Conservation (phyloP, 768 basidiomycete genomes). For the Leccinellum albellum region DNA sequence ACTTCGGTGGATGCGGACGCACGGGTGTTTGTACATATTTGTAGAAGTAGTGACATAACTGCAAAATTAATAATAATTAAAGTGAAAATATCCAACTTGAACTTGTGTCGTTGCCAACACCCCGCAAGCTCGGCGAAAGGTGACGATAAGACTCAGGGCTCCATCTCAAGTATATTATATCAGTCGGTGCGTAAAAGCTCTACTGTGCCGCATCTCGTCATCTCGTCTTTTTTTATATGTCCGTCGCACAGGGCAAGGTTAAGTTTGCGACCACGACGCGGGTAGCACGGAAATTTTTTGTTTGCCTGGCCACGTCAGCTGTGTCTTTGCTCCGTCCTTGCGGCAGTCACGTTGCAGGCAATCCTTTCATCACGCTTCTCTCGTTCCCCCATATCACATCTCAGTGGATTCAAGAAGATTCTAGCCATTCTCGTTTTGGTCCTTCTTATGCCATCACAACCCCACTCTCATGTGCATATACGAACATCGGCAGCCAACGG, state of each 20-base stretch:
- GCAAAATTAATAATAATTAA: conserved; percentile 9
- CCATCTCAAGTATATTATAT: conserved; percentile 1
- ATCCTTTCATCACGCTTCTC: conserved; percentile 17
- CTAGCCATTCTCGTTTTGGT: conserved; percentile 14
- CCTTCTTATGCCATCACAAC: conserved; percentile 5
- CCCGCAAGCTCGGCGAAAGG: conserved; percentile 3
- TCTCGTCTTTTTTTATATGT: conserved; percentile 5
- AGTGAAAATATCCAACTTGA: neutral
- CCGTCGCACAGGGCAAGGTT: conserved; percentile 24
- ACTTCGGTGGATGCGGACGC: conserved; percentile 2
- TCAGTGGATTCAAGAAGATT: conserved; percentile 9
- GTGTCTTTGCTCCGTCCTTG: conserved; percentile 34
- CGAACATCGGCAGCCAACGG: neutral
- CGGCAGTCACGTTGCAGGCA: conserved; percentile 31
- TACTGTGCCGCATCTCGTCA: conserved; percentile 11
- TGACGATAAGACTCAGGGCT: conserved; percentile 11
- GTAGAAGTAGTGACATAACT: too few relatives aligned
- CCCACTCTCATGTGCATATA: neutral
- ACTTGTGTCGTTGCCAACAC: neutral
- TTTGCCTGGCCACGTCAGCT: conserved; percentile 15
- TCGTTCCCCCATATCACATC: conserved; percentile 8
- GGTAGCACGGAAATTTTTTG: conserved; percentile 29
- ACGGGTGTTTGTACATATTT: conserved; percentile 22
- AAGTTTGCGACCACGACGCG: conserved; percentile 27
- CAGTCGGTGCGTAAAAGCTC: conserved; percentile 14